Conservation (phyloP, 108 stramenopile species). For the Licmophora abbreviata region DNA sequence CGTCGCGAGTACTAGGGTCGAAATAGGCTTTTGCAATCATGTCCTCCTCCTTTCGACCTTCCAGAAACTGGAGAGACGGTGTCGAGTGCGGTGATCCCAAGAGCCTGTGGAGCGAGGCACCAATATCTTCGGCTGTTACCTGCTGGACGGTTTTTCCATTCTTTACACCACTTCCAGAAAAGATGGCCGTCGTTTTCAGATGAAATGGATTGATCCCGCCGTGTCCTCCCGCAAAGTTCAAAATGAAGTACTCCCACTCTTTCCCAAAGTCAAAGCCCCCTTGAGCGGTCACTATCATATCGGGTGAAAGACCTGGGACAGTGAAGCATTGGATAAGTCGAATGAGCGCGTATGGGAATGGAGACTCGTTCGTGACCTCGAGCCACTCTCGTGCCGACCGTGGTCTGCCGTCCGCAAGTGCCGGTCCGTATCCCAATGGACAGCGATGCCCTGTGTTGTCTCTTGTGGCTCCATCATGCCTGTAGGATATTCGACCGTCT, state of each 20-base stretch:
- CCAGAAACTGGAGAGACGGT: background rate
- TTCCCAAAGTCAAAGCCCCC: constrained; percentile 1
- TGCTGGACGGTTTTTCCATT: background rate
- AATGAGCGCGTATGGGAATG: constrained; percentile 1
- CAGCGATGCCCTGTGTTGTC: background rate
- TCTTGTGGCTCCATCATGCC: background rate
- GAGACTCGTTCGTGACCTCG: background rate
- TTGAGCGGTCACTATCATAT: background rate
- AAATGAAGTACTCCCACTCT: constrained; percentile 1
- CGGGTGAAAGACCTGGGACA: constrained; percentile 1
- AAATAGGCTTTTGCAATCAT: constrained; percentile 3
- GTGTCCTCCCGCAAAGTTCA: constrained; percentile 2
- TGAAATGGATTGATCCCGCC: background rate
- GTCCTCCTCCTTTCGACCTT: background rate
- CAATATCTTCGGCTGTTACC: background rate
- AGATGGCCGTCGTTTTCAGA: background rate
- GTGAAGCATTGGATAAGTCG: background rate
- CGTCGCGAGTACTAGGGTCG: background rate
- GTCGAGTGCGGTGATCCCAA: background rate
- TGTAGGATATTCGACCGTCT: background rate
- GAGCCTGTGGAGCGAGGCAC: background rate
- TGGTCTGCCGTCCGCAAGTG: background rate
- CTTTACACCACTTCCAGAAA: background rate
- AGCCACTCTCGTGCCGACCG: background rate
- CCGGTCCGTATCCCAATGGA: background rate